Conservation (phyloP, 306 rosid genomes). For the Cucumis cinereus region DNA sequence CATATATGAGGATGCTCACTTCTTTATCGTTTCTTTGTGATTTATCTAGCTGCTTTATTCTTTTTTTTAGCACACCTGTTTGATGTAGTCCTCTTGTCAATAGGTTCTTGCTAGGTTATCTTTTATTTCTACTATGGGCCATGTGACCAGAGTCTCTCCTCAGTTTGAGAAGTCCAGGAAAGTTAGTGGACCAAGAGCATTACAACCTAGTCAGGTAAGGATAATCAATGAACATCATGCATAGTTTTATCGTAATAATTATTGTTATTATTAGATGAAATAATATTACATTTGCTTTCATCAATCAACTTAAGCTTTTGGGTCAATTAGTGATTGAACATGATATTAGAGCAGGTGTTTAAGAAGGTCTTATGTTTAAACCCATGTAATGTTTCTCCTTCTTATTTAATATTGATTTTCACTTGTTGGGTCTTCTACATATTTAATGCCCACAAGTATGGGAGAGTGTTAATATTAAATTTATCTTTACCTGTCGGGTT, state of each 20-base stretch:
- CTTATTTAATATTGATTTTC: too few relatives aligned
- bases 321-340: too few relatives aligned
- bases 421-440: too few relatives aligned
- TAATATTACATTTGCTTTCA: too few relatives aligned
- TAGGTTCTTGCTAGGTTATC: conserved; percentile 79
- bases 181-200: conserved; percentile 90
- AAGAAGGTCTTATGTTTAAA: too few relatives aligned
- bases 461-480: too few relatives aligned
- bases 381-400: too few relatives aligned
- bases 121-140: conserved; percentile 63
- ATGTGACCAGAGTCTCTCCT: conserved; percentile 80
- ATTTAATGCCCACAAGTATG: too few relatives aligned
- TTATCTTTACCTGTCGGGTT: too few relatives aligned
- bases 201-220: conserved; percentile 93
- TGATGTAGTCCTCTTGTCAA: conserved; percentile 7
- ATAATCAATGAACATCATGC: conserved; percentile 1
- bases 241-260: not conserved
- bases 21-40: not conserved
- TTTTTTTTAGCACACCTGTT: not conserved
- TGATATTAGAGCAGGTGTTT: too few relatives aligned
- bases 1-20: not conserved
- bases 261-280: not conserved
- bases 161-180: conserved; percentile 95
- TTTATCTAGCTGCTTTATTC: not conserved
- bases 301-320: too few relatives aligned